Evolutionary conservation across 73 alveolate species (phyloP).

Genomic region (Halteria grandinella): DNA sequence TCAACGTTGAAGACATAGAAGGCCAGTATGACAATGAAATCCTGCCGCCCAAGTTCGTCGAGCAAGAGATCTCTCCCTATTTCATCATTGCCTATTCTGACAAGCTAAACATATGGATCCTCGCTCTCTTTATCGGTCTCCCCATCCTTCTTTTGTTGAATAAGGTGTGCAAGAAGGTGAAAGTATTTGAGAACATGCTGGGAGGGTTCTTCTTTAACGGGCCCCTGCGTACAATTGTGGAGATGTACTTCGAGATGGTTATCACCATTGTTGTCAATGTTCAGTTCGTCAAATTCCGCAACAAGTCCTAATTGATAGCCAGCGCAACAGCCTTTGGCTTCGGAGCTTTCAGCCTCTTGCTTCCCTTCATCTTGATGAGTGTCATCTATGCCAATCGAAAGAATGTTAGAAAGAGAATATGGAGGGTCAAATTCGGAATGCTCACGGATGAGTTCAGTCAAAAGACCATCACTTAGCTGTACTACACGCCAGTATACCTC

Average conservation of each 20-base stretch:
- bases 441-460: not conserved
- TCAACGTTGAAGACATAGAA: not conserved
- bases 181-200: not conserved
- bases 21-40: not conserved
- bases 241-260: slow-evolving; percentile 9
- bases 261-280: not conserved
- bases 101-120: not conserved
- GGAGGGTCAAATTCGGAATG: slow-evolving; percentile 19
- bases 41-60: not conserved
- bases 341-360: not conserved
- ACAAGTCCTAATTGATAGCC: not conserved
- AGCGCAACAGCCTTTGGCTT: not conserved
- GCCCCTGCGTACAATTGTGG: slow-evolving; percentile 1
- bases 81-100: not conserved
- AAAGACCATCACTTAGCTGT: not conserved
- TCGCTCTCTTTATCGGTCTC: not conserved
- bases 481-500: not conserved
- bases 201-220: slow-evolving; percentile 13
- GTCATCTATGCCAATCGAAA: not conserved
- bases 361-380: not conserved
- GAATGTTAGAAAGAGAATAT: not conserved
- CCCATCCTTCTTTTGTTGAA: not conserved
- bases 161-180: slow-evolving; percentile 1
- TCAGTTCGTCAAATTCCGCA: not conserved
- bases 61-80: not conserved